phyloP scores from a whole-genome alignment of 768 basidiomycete genomes.

The Peribolospora baueri region DNA sequence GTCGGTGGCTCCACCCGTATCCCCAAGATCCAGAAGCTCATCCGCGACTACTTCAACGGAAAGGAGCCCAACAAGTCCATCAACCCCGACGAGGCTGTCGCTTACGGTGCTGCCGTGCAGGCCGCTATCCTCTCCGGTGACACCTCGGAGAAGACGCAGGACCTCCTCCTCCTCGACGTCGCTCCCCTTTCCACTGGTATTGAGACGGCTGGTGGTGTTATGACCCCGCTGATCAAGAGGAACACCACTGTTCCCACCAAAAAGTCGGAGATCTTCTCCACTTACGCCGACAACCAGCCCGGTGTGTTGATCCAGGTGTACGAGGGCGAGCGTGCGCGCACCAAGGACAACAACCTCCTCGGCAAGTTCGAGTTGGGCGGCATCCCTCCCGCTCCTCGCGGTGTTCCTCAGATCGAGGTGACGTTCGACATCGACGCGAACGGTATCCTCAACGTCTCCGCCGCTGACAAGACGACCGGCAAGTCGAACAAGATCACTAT shows the following conservation, averaged over 20 bases:
- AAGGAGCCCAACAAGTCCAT: slow-evolving; percentile 98
- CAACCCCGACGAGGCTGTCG: slow-evolving; percentile 97
- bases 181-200: slow-evolving; percentile 76
- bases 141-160: slow-evolving; percentile 93
- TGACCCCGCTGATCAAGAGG: slow-evolving; percentile 91
- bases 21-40: slow-evolving; percentile 86
- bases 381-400: slow-evolving; percentile 88
- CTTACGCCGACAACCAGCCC: slow-evolving; percentile 94
- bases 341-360: slow-evolving; percentile 94
- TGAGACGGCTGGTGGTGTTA: slow-evolving; percentile 96
- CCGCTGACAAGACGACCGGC: slow-evolving; percentile 86
- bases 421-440: slow-evolving; percentile 96
- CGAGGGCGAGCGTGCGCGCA: slow-evolving; percentile 93
- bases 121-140: slow-evolving; percentile 94
- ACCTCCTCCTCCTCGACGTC: slow-evolving; percentile 84
- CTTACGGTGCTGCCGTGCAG: slow-evolving; percentile 95
- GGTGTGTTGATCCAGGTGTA: slow-evolving; percentile 88
- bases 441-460: slow-evolving; percentile 80
- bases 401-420: slow-evolving; percentile 92
- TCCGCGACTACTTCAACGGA: slow-evolving; percentile 94
- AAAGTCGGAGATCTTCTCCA: slow-evolving; percentile 96
- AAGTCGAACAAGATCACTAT: slow-evolving; percentile 76
- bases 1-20: slow-evolving; percentile 98
- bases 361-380: slow-evolving; percentile 96
- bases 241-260: slow-evolving; percentile 98